These are phyloP conservation scores for Echria macrotheca DNA, from an alignment of 495 filamentous ascomycete genomes.

Conservation along the genomic window DNA sequence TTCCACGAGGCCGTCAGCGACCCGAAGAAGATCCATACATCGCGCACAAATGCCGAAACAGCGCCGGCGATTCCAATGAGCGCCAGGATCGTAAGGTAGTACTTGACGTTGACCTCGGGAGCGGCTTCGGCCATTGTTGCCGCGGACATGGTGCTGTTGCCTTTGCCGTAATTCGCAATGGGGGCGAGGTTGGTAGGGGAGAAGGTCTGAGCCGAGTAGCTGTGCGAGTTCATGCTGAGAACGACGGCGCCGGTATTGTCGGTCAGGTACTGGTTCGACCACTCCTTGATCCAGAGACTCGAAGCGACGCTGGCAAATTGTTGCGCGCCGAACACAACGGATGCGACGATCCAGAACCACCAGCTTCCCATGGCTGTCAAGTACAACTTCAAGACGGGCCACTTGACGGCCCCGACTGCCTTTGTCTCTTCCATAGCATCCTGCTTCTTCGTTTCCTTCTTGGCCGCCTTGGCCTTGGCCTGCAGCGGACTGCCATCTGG, in stretches of 20 bases:
- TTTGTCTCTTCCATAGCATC: conserved; percentile 65
- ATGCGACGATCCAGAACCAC: conserved; percentile 84
- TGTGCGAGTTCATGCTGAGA: conserved; percentile 34
- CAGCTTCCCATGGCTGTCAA: conserved; percentile 83
- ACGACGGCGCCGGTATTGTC: conserved; percentile 24
- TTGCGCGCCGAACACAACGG: conserved; percentile 68
- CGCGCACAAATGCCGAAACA: conserved; percentile 66
- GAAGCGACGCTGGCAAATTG: conserved; percentile 79
- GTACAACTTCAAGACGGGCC: conserved; percentile 78
- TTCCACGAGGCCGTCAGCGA: conserved; percentile 82
- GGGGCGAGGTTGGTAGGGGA: conserved; percentile 34
- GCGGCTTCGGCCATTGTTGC: conserved; percentile 23
- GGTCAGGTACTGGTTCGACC: conserved; percentile 57
- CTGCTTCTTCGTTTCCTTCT: conserved; percentile 43
- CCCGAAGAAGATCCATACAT: conserved; percentile 86
- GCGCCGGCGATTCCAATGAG: conserved; percentile 71
- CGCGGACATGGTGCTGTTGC: conserved; percentile 14
- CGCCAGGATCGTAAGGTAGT: conserved; percentile 82
- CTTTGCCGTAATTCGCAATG: conserved; percentile 28
- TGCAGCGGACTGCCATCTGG: conserved; percentile 30
- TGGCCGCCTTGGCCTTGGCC: conserved; percentile 32
- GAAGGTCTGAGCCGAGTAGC: conserved; percentile 23
- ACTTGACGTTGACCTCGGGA: conserved; percentile 65
- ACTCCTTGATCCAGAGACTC: conserved; percentile 90
- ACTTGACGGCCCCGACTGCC: conserved; percentile 77